Evolutionary conservation across 1,284 basidiomycete species (phyloP), one percentile per base, ranked within the genome.

Genomic region (Sphagnurus paluster): DNA sequence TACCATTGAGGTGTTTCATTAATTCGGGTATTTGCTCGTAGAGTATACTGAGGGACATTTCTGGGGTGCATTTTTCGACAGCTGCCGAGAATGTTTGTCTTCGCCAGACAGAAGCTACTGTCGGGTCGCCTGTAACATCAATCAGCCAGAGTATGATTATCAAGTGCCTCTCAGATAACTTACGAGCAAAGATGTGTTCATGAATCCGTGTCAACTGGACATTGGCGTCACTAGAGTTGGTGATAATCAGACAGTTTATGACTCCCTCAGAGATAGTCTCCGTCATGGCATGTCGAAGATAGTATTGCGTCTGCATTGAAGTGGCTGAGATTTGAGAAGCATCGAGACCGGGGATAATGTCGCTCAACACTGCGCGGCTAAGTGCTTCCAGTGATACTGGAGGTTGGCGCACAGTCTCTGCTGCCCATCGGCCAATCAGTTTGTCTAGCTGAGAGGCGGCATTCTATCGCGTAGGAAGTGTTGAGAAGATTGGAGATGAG

Each of bases 1-100:
- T 67, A 26, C 69, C 68, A 38, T 70, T 61, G 47, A 90, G 74
- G 32, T 78, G 59, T 10, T 67, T 62, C 52, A 77, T 72, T 39
- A 90, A 72, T 26, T 75, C 67, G 2, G 84, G 80, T 39, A 89
- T 75, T 53, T 85, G 76, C 49, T 90, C 87, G 17, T 70, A 63
- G 30, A 91, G 69, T 58, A 91, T 82, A 59, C 70, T 74, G 30
- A 71, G 59, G 1, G 79, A 74, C 76, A 88, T 83, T 32, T 83
- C 79, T 2, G 80, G 76, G 1, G 86, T 82, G 61, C 82, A 86
- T 0, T 74, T 62, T 39, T 90, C 87, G 41, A 91, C 83, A 3
- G 89, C 87, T 0, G 89, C 88, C 5, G 84, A 82, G 66, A 90
- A 88, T 3, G 89, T 91, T 61, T 92, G 89, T 4, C 89, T 77